Conservation (phyloP, 805 yeast species). For the Saccharomycopsis babjevae region DNA sequence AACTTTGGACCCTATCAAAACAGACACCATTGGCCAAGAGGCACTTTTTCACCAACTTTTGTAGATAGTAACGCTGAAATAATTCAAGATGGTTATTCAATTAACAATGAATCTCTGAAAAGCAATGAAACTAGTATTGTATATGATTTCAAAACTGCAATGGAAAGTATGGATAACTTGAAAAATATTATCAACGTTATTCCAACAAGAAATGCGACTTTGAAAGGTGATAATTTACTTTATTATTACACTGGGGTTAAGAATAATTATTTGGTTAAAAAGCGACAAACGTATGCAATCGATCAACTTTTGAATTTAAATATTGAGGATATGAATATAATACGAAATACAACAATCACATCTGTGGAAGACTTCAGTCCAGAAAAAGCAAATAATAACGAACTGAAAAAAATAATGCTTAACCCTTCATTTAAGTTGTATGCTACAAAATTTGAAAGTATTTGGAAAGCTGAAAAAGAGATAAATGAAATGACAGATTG, state of each 20-base stretch:
- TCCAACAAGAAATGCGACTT: not conserved
- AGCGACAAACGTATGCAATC: conserved; percentile 14
- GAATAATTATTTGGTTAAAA: not conserved
- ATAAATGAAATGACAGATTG: conserved; percentile 20
- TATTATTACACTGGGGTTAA: conserved; percentile 12
- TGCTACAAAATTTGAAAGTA: conserved; percentile 20
- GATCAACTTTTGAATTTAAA: not conserved
- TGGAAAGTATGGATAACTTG: not conserved
- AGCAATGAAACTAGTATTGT: not conserved
- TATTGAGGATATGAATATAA: not conserved
- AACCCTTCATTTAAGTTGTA: conserved; percentile 9
- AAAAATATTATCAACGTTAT: not conserved
- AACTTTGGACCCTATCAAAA: not conserved
- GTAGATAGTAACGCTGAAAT: not conserved
- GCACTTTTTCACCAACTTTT: not conserved
- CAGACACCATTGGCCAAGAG: not conserved
- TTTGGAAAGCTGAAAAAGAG: conserved; percentile 23
- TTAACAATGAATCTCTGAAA: not conserved
- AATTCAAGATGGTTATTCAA: not conserved
- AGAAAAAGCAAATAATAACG: not conserved
- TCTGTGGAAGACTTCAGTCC: not conserved
- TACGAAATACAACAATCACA: not conserved
- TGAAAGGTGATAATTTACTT: not conserved
- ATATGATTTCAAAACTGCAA: not conserved
- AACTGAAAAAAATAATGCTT: conserved; percentile 2